Base-by-base conservation (phyloP, 2,329 filamentous ascomycete species). In the Coniochaeta sp. region DNA sequence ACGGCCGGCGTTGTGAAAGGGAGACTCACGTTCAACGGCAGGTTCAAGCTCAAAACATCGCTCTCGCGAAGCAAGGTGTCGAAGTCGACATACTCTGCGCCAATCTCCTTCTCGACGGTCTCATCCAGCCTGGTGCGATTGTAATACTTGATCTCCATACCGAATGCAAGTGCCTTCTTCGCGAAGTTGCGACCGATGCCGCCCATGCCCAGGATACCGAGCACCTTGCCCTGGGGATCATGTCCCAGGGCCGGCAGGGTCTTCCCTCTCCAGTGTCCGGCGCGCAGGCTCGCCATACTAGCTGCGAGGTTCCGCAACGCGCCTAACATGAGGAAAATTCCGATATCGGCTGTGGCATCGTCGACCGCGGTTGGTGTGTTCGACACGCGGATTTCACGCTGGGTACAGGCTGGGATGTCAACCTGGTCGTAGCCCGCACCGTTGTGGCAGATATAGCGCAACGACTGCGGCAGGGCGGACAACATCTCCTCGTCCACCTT, bases 401-500 rank as follows among this genome's bases (percentile, higher is more conserved):
- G 77, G 11, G 85, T 88, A 77, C 90, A 93, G 43, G 89, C 88
- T 55, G 82, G 72, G 9, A 93, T 79, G 71, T 93, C 87, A 64
- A 96, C 80, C 72, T 92, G 88, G 72, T 96, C 91, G 74, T 96
- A 96, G 40, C 92, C 92, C 60, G 91, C 90, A 63, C 90, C 84
- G 65, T 85, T 85, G 70, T 87, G 84, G 67, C 80, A 84, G 64
- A 88, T 74, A 67, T 83, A 88, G 62, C 75, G 76, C 50, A 87
- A 71, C 17, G 76, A 78, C n/a, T 70, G 64, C 5, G 85, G 84
- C 22, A 87, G 72, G 1, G 73, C 79, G 50, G 79, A 72, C 38
- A 93, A 73, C n/a, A 95, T 73, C 71, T 91, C 89, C 52, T 79
- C 79, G 70, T 96, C 89, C 63, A 95, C 76, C 22, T 77, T 73